Conservation (phyloP, 805 yeast genomes). For the Kuraishia capsulata region DNA sequence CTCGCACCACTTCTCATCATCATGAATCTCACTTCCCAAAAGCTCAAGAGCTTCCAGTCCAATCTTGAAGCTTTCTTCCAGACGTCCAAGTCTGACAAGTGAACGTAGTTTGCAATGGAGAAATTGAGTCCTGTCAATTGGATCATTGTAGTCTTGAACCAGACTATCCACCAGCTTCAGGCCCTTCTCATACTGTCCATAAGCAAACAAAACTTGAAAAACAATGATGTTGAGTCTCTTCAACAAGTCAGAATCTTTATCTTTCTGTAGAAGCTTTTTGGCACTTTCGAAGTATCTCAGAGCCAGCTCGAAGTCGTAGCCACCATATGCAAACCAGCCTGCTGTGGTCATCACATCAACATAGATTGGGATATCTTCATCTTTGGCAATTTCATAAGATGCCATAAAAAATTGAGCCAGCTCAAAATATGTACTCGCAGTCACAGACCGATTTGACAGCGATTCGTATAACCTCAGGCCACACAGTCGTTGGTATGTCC, state of each 20-base stretch:
- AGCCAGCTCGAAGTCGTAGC: constrained; percentile 31
- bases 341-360: constrained; percentile 31
- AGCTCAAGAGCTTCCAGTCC: constrained; percentile 25
- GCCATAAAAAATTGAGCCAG: constrained; percentile 30
- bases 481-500: constrained; percentile 25
- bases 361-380: constrained; percentile 27
- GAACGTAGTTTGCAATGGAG: constrained; percentile 28
- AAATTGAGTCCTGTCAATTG: constrained; percentile 25
- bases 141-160: constrained; percentile 18
- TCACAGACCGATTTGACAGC: constrained; percentile 6
- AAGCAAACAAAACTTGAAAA: constrained; percentile 20
- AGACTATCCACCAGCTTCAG: constrained; percentile 25
- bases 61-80: constrained; percentile 22
- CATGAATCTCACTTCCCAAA: constrained; percentile 24
- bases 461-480: constrained; percentile 30
- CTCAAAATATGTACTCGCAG: constrained; percentile 16
- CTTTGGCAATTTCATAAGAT: constrained; percentile 24
- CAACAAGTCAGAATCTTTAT: constrained; percentile 11
- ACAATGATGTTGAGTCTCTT: constrained; percentile 21
- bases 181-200: constrained; percentile 24
- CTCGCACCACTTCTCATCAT: constrained; percentile 17
- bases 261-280: constrained; percentile 13
- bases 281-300: constrained; percentile 30
- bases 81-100: constrained; percentile 19
- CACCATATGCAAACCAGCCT: constrained; percentile 33